phyloP scores from a whole-genome alignment of 768 basidiomycete species.

The Termitomyces titanicus region DNA sequence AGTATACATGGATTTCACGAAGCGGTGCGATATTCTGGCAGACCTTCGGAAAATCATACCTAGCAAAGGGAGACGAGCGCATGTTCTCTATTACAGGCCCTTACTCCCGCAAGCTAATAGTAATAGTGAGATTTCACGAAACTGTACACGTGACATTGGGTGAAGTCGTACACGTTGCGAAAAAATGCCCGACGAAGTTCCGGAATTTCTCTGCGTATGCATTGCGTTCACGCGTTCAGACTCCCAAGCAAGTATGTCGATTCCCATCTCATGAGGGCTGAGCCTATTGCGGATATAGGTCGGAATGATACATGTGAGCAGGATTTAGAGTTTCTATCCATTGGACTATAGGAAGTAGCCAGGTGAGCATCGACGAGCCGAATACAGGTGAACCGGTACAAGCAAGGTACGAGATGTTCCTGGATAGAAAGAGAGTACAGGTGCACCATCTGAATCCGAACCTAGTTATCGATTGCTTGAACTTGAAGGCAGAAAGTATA shows the following conservation, averaged over 20 bases:
- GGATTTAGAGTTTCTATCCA: background rate
- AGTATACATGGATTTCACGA: background rate
- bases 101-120: background rate
- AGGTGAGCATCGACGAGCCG: background rate
- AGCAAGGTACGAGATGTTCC: background rate
- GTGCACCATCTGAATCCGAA: no score
- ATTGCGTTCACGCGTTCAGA: background rate
- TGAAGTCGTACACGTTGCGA: background rate
- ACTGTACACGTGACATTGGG: background rate
- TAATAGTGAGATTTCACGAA: background rate
- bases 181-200: background rate
- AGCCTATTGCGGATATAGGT: conserved; percentile 4
- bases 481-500: background rate
- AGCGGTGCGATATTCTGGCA: background rate
- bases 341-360: background rate
- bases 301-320: conserved; percentile 1
- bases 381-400: background rate
- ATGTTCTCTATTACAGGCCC: background rate
- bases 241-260: background rate
- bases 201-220: background rate
- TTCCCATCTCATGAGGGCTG: background rate
- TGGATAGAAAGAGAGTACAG: background rate
- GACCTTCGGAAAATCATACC: background rate
- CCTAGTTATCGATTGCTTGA: background rate
- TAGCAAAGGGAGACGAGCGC: background rate